Percentiles rank a stretch among this genome's conserved stretches.
Evolutionary conservation across 23 red algal genomes (phyloP).

Genomic region (Cyanidioschyzon merolae): DNA sequence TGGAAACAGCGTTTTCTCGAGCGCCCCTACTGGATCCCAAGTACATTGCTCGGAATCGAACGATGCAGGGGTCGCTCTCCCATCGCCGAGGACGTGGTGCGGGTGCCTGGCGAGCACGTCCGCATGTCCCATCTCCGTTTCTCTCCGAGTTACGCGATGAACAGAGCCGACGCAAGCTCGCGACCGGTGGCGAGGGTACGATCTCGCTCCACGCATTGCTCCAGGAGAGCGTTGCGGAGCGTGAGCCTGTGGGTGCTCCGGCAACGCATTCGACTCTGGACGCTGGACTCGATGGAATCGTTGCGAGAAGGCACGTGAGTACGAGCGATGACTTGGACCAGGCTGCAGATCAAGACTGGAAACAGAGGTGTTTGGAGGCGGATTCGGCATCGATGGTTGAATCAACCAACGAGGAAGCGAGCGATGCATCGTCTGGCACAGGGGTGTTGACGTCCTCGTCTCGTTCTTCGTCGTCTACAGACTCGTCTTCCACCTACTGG

Average conservation of each 20-base stretch:
- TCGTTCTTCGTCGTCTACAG: background rate
- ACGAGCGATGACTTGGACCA: no score
- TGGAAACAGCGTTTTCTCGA: background rate
- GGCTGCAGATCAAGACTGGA: background rate
- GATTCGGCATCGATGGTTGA: background rate
- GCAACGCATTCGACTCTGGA: no score
- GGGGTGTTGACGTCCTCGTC: background rate
- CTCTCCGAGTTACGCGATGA: slow-evolving; percentile 14
- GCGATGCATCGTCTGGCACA: background rate
- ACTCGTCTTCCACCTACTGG: background rate
- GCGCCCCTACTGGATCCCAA: slow-evolving; percentile 2
- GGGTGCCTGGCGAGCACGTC: background rate
- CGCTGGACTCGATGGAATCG: no score
- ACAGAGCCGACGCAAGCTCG: slow-evolving; percentile 1
- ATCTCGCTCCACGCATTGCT: background rate
- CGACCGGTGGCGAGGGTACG: background rate
- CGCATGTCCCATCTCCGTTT: background rate
- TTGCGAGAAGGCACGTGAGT: no score
- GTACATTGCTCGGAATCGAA: background rate
- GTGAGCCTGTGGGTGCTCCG: background rate
- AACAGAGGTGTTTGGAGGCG: background rate
- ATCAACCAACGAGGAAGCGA: background rate
- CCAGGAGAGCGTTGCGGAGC: background rate
- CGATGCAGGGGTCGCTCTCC: background rate
- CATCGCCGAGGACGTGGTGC: background rate